Evolutionary conservation across 257 asterid species (phyloP), one percentile per base, ranked within the genome.

Genomic region (Osmanthus fragrans): DNA sequence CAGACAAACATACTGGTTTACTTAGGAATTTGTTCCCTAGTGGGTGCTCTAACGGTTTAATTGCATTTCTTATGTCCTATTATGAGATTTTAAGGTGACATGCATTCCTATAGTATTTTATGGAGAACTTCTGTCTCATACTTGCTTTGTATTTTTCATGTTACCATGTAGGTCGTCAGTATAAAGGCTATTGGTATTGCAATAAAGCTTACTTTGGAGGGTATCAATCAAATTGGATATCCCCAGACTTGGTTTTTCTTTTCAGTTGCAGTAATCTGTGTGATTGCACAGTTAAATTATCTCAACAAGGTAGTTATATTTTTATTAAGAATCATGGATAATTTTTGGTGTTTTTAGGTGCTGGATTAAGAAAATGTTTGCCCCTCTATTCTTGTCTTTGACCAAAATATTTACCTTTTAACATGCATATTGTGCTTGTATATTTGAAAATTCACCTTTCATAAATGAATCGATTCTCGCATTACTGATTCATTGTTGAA

Each of bases 181-280:
- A 88, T 94, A 79, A 94, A 94, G 88, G 96, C 97, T 7, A 87
- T 94, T 40, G 98, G 98, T 45, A 94, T 94, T 73, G 98, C 97
- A 65, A 92, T 94, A 47, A 94, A 89, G 84, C 97, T 92, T 75
- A 92, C 94, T 7, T 77, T 94, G 74, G 98, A 94, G 78, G 98
- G 98, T 71, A 83, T 85, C 76, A 92, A 87, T 86, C 97, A 94
- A 71, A 84, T 92, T 77, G 85, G 83, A 76, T 94, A 86, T 74
- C 88, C 87, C 2, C 88, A 92, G 83, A 92, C 98, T 63, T 92
- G 96, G 98, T 80, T 94, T 72, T 92, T 94, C 80, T 71, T 91
- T 71, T 78, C 91, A 10, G 90, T 89, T 79, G 90, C 98, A 73
- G 83, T 89, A 33, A 74, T 89, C 66, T 90, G 86, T 87, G 91